Percentiles rank a stretch among this genome's conserved stretches.
Evolutionary conservation across 2,329 filamentous ascomycete species (phyloP).

Genomic region (Knoxdaviesia proteae): DNA sequence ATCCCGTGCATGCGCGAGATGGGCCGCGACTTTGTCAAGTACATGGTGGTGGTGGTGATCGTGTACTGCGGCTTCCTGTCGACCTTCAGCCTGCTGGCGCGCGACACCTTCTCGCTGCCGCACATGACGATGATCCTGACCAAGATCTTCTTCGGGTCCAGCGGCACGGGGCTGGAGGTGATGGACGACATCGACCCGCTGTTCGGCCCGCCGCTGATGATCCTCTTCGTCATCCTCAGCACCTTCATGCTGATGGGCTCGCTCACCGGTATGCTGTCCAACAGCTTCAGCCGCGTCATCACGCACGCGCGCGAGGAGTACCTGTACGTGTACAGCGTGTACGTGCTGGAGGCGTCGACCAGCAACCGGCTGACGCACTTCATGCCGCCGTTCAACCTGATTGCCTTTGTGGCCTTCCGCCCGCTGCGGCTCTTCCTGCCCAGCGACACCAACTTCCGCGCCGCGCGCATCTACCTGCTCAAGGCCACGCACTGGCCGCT

Average conservation of each 20-base stretch:
- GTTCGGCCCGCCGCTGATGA: constrained; percentile 40
- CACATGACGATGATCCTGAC: constrained; percentile 59
- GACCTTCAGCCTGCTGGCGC: constrained; percentile 61
- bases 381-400: constrained; percentile 52
- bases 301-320: constrained; percentile 53
- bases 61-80: constrained; percentile 78
- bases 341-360: constrained; percentile 45
- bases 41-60: constrained; percentile 58
- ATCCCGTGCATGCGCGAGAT: constrained; percentile 87
- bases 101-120: constrained; percentile 40
- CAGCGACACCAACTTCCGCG: constrained; percentile 40
- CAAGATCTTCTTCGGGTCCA: constrained; percentile 65
- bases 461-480: constrained; percentile 37
- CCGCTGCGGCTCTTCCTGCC: constrained; percentile 50
- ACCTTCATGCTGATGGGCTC: constrained; percentile 64
- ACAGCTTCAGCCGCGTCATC: constrained; percentile 48
- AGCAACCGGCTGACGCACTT: constrained; percentile 50
- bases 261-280: constrained; percentile 57
- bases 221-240: constrained; percentile 57
- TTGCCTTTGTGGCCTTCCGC: constrained; percentile 50
- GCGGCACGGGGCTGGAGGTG: constrained; percentile 51
- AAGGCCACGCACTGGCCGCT: constrained; percentile 46
- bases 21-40: constrained; percentile 82
- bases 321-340: constrained; percentile 51
- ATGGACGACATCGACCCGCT: constrained; percentile 38